Percentiles rank a stretch among this genome's conserved stretches.
These are phyloP conservation scores for Fusarium humuli DNA, from an alignment of 2,329 filamentous ascomycete genomes.

Conservation along the genomic window DNA sequence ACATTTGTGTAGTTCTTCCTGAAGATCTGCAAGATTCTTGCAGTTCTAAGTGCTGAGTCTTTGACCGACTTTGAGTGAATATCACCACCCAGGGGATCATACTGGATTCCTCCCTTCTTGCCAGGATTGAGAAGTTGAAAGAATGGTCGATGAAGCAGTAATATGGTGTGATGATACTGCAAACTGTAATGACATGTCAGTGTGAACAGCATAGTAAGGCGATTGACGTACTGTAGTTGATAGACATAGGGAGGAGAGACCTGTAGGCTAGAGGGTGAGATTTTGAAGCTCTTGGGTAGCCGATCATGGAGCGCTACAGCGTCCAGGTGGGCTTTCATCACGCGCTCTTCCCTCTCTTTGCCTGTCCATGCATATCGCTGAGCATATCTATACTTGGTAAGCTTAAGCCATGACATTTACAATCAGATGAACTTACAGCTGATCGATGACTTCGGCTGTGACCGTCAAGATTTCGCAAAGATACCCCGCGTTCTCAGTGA, in stretches of 20 bases:
- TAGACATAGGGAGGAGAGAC: slow-evolving; percentile 17
- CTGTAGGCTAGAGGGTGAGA: slow-evolving; percentile 5
- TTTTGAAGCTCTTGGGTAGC: slow-evolving; percentile 12
- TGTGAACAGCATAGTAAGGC: accelerated
- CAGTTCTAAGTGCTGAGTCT: slow-evolving; percentile 22
- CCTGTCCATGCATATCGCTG: slow-evolving; percentile 10
- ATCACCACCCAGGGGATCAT: slow-evolving; percentile 31
- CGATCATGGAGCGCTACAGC: slow-evolving; percentile 4
- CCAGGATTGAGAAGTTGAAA: slow-evolving; percentile 11
- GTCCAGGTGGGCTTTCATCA: slow-evolving; percentile 11
- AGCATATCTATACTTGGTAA: background rate
- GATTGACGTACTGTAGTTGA: background rate
- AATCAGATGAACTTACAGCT: background rate
- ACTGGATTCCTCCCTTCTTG: slow-evolving; percentile 14
- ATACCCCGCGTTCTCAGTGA: background rate
- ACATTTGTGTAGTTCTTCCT: slow-evolving; percentile 30
- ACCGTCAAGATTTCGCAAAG: slow-evolving; percentile 5
- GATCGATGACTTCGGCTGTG: slow-evolving; percentile 8
- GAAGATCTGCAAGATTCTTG: slow-evolving; percentile 33
- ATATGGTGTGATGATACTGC: slow-evolving; percentile 7
- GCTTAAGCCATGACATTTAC: accelerated
- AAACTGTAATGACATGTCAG: background rate
- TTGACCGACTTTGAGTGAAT: slow-evolving; percentile 30
- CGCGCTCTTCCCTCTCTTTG: slow-evolving; percentile 8
- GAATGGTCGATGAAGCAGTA: slow-evolving; percentile 6